Conservation (phyloP, 306 rosid genomes). For the Delonix regia region DNA sequence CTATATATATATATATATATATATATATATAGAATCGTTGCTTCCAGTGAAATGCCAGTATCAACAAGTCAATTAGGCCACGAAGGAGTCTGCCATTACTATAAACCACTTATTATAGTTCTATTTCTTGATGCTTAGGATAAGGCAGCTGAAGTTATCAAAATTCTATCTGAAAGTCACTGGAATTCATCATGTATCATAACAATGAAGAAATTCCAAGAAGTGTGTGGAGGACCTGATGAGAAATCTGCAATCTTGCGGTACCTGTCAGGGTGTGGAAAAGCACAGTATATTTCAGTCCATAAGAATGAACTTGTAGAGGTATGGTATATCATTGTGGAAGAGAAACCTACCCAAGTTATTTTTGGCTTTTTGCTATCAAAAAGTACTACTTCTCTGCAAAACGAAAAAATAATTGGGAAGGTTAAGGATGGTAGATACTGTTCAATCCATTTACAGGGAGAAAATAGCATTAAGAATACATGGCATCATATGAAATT, state of each 20-base stretch:
- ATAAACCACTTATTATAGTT: conserved; percentile 22
- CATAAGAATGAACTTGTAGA: conserved; percentile 58
- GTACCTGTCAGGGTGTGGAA: conserved; percentile 66
- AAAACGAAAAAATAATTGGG: background rate
- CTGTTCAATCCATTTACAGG: background rate
- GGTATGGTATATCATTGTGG: conserved; percentile 45
- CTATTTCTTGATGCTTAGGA: conserved; percentile 50
- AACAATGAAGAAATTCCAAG: conserved; percentile 71
- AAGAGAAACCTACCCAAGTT: conserved; percentile 5
- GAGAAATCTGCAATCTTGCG: conserved; percentile 71
- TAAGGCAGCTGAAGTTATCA: conserved; percentile 64
- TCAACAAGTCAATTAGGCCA: conserved; percentile 24
- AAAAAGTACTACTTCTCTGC: background rate
- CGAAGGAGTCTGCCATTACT: conserved; percentile 22
- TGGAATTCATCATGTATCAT: conserved; percentile 72
- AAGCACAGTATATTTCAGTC: conserved; percentile 61
- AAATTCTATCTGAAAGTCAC: conserved; percentile 62
- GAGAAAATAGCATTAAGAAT: background rate
- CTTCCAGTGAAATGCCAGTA: background rate
- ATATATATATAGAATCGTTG: background rate
- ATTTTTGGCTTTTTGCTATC: conserved; percentile 24
- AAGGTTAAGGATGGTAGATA: background rate
- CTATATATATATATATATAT: conserved; percentile 17
- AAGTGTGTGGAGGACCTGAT: conserved; percentile 66
- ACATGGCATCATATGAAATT: background rate